A percentile compares a stretch with the other conserved stretches of the same genome.
phyloP scores from a whole-genome alignment of 2,329 filamentous ascomycete genomes.

The Cordyceps militaris region DNA sequence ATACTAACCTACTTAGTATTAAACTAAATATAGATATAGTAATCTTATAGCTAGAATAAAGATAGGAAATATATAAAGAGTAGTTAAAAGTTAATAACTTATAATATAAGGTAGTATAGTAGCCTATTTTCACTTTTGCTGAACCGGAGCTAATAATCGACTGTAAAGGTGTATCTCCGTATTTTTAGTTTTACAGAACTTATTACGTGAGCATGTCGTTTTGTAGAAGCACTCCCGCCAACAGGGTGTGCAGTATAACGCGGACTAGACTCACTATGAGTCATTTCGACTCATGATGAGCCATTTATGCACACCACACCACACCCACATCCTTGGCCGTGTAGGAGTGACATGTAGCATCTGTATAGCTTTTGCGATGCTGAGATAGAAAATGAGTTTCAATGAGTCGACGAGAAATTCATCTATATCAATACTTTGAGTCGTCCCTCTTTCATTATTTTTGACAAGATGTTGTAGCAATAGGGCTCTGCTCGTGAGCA shows the following conservation, averaged over 20 bases:
- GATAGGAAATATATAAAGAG: too few species aligned
- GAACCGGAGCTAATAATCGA: too few species aligned
- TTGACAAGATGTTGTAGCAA: not conserved
- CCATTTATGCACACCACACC: not conserved
- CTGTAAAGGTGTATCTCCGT: not conserved
- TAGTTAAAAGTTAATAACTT: too few species aligned
- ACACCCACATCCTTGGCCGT: not conserved
- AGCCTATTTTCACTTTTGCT: too few species aligned
- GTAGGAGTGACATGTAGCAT: not conserved
- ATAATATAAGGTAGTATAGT: too few species aligned
- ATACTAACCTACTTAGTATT: too few species aligned
- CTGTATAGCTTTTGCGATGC: not conserved
- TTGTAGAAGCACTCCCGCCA: slow-evolving; percentile 3
- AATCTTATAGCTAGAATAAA: too few species aligned
- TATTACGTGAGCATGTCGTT: not conserved
- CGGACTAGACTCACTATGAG: slow-evolving; percentile 8
- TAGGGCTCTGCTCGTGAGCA: too few species aligned
- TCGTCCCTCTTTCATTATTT: not conserved
- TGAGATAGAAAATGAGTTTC: not conserved
- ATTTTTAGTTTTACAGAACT: not conserved
- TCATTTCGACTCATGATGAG: slow-evolving; percentile 8
- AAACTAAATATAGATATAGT: too few species aligned
- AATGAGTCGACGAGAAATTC: not conserved
- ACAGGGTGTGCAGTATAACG: not conserved
- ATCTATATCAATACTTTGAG: not conserved